A percentile compares a stretch with the other conserved stretches of the same genome.
Evolutionary conservation across 352 stramenopile species (phyloP).

Genomic region (Peronospora destructor): DNA sequence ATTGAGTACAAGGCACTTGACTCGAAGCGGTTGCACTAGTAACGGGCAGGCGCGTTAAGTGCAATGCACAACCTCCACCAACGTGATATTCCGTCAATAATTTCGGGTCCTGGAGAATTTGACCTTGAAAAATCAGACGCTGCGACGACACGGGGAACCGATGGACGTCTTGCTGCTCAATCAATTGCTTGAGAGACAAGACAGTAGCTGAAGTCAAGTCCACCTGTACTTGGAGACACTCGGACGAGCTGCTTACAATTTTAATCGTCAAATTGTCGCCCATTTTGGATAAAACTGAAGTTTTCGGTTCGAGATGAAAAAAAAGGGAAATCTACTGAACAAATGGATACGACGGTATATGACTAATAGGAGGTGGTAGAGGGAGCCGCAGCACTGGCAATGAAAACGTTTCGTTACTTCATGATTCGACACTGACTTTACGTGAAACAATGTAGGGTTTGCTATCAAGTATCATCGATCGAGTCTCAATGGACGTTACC

Average conservation of each 20-base stretch:
- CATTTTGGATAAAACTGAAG: too few species aligned
- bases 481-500: too few species aligned
- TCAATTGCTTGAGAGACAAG: constrained; percentile 51
- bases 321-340: too few species aligned
- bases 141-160: constrained; percentile 63
- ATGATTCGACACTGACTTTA: too few species aligned
- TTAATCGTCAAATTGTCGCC: constrained; percentile 42
- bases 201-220: constrained; percentile 45
- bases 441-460: too few species aligned
- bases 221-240: constrained; percentile 45
- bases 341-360: too few species aligned
- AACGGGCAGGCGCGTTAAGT: constrained; percentile 53
- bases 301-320: too few species aligned
- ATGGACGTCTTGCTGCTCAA: constrained; percentile 46
- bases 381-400: too few species aligned
- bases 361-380: too few species aligned
- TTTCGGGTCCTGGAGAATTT: constrained; percentile 76
- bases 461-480: too few species aligned
- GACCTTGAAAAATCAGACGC: constrained; percentile 82
- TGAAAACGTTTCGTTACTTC: too few species aligned
- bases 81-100: constrained; percentile 62
- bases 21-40: constrained; percentile 13
- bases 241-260: constrained; percentile 54
- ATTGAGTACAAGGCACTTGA: constrained; percentile 17
- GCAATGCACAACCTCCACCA: constrained; percentile 49